A percentile compares a stretch with the other conserved stretches of the same genome.
phyloP scores from a whole-genome alignment of 2,329 filamentous ascomycete species.

The Fusarium coicis region DNA sequence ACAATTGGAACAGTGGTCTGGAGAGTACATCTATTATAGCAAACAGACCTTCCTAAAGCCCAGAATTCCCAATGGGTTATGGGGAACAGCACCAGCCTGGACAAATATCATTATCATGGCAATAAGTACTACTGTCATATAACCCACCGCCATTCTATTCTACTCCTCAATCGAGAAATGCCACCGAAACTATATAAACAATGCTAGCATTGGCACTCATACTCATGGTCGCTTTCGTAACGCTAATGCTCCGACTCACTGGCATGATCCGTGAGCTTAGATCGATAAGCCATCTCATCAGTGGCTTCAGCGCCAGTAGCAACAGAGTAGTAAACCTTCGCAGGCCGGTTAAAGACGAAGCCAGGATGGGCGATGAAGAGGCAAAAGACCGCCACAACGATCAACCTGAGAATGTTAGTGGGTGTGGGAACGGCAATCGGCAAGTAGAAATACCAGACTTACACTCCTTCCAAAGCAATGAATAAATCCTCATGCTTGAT shows the following conservation, averaged over 20 bases:
- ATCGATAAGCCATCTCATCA: not conserved
- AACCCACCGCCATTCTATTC: accelerated
- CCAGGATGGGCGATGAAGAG: conserved; percentile 17
- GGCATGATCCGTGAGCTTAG: not conserved
- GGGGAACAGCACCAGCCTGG: no score
- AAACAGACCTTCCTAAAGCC: accelerated
- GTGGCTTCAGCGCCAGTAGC: not conserved
- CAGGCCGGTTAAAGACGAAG: not conserved
- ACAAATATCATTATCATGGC: not conserved
- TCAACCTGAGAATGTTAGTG: not conserved
- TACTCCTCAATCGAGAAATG: accelerated
- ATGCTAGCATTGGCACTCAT: not conserved
- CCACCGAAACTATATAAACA: no score
- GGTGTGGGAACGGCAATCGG: accelerated
- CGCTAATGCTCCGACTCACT: not conserved
- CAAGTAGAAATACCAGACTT: not conserved
- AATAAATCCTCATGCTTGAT: conserved; percentile 57
- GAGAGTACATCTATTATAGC: not conserved
- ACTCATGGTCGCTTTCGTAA: not conserved
- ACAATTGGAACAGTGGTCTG: accelerated
- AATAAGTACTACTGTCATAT: not conserved
- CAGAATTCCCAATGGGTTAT: accelerated
- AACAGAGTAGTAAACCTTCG: conserved; percentile 9
- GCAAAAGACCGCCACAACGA: conserved; percentile 22
- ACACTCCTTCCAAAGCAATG: conserved; percentile 55